Base-by-base conservation (phyloP, 306 rosid species). In the Crotalaria pallida region DNA sequence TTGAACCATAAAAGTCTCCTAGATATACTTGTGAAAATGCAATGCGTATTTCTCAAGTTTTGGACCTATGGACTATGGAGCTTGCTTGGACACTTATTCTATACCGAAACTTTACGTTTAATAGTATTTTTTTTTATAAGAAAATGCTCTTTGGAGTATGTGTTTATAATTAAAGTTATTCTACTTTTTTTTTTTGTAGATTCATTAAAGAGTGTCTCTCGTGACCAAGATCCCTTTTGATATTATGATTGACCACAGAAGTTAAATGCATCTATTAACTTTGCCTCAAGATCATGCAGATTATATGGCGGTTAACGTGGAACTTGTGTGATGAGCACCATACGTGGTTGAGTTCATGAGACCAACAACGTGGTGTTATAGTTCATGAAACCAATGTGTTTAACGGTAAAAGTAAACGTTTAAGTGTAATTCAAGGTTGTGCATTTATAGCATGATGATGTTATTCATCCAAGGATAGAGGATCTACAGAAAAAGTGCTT, bases 321-420 rank as follows among this genome's bases (percentile, higher is more conserved):
- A 65, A 43, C 13, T 16, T 63, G 64, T 15, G n/a, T n/a, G n/a
- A 13, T 18, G 49, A 65, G 13, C 6, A 56, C 13, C 8, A 10
- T 8, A 10, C 44, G 10, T 38, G 22, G 36, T 64, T n/a, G 10
- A 18, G 67, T 10, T 65, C 73, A 75, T 48, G 73, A 44, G 55
- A 65, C 21, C 17, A 52, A 74, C 17, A 52, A 74, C 40, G 70
- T 61, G 62, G n/a, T 17, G 29, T 26, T 26, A n/a, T 26, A 17
- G 67, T 6, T 65, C 73, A 74, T 57, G 72, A 43, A 64, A 64
- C 19, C 22, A 53, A 74, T 52, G 71, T 62, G 63, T 10, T 18
- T 58, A 9, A 17, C 1, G 45, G 49, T 15, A 33, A 49, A 59
- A 55, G 6, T 47, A 65, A 58, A 31, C 27, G 13, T 26, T 27